Conservation (phyloP, 1,139 yeast genomes). For the Yamadazyma membranifaciens region DNA sequence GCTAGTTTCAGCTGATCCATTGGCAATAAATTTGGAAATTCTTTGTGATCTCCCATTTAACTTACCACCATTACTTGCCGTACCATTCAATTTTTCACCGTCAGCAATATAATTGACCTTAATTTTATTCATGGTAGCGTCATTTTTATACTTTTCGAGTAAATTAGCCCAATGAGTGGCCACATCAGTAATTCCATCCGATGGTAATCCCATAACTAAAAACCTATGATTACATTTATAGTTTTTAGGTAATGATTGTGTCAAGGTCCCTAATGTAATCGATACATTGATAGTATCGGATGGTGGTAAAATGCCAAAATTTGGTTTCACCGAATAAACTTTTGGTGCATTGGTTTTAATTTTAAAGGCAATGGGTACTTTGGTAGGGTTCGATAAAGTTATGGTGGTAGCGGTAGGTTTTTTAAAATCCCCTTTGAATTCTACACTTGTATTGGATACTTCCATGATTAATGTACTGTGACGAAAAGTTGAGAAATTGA, state of each 20-base stretch:
- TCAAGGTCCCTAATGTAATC: slow-evolving; percentile 16
- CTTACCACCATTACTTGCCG: slow-evolving; percentile 9
- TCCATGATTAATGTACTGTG: slow-evolving; percentile 13
- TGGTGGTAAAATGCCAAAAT: slow-evolving; percentile 13
- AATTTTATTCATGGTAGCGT: slow-evolving; percentile 9
- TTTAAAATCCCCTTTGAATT: slow-evolving; percentile 16
- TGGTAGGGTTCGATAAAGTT: slow-evolving; percentile 10
- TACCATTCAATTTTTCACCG: not conserved
- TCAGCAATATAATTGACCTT: slow-evolving; percentile 11
- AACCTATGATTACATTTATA: slow-evolving; percentile 17
- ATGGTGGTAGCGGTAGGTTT: slow-evolving; percentile 13
- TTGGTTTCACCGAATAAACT: slow-evolving; percentile 19
- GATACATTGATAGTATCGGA: slow-evolving; percentile 11
- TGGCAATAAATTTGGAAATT: slow-evolving; percentile 18
- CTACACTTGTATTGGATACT: slow-evolving; percentile 12
- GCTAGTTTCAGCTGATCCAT: slow-evolving; percentile 12
- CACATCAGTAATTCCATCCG: slow-evolving; percentile 5
- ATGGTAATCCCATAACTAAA: slow-evolving; percentile 14
- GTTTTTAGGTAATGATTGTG: slow-evolving; percentile 14
- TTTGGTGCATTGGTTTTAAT: slow-evolving; percentile 18
- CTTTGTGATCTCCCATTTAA: slow-evolving; percentile 18
- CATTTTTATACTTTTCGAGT: slow-evolving; percentile 12
- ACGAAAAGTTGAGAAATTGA: no score
- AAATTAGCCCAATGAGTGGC: slow-evolving; percentile 15
- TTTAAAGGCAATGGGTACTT: slow-evolving; percentile 15